Percentiles rank a stretch among this genome's conserved stretches.
These are phyloP conservation scores for Sequoiadendron giganteum DNA, from an alignment of 75 land plant species.

Conservation along the genomic window DNA sequence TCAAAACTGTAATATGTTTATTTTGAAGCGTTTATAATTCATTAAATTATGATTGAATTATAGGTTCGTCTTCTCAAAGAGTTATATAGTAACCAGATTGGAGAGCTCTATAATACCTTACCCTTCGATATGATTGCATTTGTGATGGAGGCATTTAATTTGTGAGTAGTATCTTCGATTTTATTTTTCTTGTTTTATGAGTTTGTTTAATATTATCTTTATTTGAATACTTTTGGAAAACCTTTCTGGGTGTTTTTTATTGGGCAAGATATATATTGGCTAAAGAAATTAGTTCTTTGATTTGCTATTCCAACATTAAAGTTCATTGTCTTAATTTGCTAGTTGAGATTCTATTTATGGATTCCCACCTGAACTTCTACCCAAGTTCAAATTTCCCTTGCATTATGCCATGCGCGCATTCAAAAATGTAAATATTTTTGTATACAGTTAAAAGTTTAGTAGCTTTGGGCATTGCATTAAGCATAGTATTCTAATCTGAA, in stretches of 20 bases:
- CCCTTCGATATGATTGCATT: conserved; percentile 72
- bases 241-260: background rate
- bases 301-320: background rate
- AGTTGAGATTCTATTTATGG: background rate
- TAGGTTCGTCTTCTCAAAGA: conserved; percentile 79
- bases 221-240: background rate
- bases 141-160: conserved; percentile 67
- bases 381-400: background rate
- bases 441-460: background rate
- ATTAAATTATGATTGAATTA: background rate
- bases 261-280: background rate
- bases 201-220: background rate
- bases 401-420: background rate
- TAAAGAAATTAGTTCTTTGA: background rate
- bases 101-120: conserved; percentile 75
- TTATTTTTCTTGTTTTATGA: background rate
- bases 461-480: background rate
- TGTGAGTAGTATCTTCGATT: conserved; percentile 29
- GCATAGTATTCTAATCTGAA: background rate
- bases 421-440: background rate
- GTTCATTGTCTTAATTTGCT: background rate
- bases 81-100: conserved; percentile 62
- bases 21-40: background rate
- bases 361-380: background rate
- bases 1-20: background rate